Evolutionary conservation across 1,284 basidiomycete genomes (phyloP), one percentile per base, ranked within the genome.

Genomic region (Austroboletus niveus): DNA sequence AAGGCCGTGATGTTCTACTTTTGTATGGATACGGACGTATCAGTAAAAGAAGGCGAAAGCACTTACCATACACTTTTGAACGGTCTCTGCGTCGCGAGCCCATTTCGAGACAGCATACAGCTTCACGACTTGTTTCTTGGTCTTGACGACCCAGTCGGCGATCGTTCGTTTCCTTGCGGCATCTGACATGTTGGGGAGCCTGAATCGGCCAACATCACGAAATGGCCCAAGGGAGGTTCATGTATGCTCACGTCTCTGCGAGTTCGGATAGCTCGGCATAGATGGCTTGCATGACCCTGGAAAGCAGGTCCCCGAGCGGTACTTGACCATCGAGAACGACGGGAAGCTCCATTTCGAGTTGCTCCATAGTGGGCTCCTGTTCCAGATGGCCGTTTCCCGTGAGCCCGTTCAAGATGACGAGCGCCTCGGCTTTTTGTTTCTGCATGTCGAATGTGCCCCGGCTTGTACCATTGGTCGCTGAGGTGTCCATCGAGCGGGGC

Each of bases 101-200:
- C 92, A 94, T 61, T 90, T 88, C 17, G 81, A 80, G 38, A 92
- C 80, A 6, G 91, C 92, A 59, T 93, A 92, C 15, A 96, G 71
- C 71, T 95, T 96, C 45, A 94, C 86, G 42, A 94, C 83, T 61
- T 95, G 92, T 61, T 92, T 89, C 71, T 95, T 90, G 11, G 84
- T 89, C 65, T 87, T 85, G 30, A 94, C 84, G 1, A 94, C 91
- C 79, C 90, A 94, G 59, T 93, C 88, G 10, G 91, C 90, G 39
- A 96, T 75, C 24, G 80, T 85, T 32, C 87, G 82, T 63, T 94
- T 94, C 45, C 90, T 81, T 35, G 85, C 86, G n/a, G 75, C 74
- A 64, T 94, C 91, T 12, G 89, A 85, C 77, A 89, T 85, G 57
- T 86, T 86, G 11, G 92, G 90, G 69, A 95, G 80, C 30, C 91